Evolutionary conservation across 306 rosid genomes (phyloP).

Genomic region (Begonia masoniana): DNA sequence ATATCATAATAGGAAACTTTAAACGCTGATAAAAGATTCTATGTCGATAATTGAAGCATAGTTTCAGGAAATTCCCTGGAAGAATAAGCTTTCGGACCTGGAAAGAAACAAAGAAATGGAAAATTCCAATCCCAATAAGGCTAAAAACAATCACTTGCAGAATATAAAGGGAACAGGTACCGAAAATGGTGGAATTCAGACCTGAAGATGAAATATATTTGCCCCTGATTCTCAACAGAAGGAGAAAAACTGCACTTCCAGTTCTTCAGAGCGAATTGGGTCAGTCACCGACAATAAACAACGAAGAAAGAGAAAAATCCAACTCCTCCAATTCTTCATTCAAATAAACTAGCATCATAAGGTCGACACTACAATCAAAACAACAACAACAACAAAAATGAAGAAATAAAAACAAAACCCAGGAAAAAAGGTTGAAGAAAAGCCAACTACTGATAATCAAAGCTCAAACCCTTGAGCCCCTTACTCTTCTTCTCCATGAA

Average conservation of each 20-base stretch:
- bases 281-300: neutral
- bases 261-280: too few relatives aligned
- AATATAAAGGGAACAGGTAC: neutral
- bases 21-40: slow-evolving; percentile 9
- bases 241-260: too few relatives aligned
- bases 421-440: neutral
- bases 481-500: too few relatives aligned
- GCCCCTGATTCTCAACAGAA: slow-evolving; percentile 13
- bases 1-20: neutral
- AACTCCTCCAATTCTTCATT: neutral
- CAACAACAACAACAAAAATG: neutral
- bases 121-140: neutral
- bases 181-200: slow-evolving; percentile 17
- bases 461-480: too few relatives aligned
- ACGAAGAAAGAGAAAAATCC: neutral
- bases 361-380: neutral
- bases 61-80: neutral
- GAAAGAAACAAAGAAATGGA: neutral
- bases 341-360: neutral
- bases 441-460: neutral
- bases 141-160: neutral
- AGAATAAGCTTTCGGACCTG: too few relatives aligned
- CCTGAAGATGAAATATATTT: slow-evolving; percentile 15
- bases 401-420: neutral
- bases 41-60: neutral